A percentile compares a stretch with the other conserved stretches of the same genome.
These are phyloP conservation scores for Arxiozyma bovina DNA, from an alignment of 1,139 yeast genomes.

Conservation along the genomic window DNA sequence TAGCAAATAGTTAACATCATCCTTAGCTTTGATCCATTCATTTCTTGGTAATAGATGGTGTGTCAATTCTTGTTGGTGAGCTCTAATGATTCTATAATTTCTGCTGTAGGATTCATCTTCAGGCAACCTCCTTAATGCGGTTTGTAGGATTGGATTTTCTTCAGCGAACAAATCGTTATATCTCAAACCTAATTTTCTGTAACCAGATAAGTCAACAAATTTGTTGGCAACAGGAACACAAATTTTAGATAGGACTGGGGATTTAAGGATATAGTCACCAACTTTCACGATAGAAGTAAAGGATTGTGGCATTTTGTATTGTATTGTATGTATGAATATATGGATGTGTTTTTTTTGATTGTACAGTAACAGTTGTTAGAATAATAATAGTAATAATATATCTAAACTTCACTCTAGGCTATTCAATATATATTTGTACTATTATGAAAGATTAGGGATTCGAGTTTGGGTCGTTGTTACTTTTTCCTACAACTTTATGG, in stretches of 20 bases:
- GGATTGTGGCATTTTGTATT: conserved; percentile 37
- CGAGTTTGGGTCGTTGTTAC: too few relatives aligned
- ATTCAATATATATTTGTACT: background rate
- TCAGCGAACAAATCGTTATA: conserved; percentile 81
- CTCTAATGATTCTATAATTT: conserved; percentile 83
- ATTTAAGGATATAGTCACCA: conserved; percentile 71
- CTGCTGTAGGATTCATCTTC: conserved; percentile 78
- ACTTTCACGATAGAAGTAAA: conserved; percentile 75
- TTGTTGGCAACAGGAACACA: conserved; percentile 72
- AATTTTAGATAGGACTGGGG: conserved; percentile 68
- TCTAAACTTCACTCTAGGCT: background rate
- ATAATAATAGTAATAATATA: too few relatives aligned
- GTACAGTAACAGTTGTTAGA: too few relatives aligned
- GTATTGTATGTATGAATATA: background rate
- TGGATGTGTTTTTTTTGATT: too few relatives aligned
- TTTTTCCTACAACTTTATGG: too few relatives aligned
- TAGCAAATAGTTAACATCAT: conserved; percentile 75
- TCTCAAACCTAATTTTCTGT: conserved; percentile 87
- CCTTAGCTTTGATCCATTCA: conserved; percentile 71
- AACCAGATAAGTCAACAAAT: conserved; percentile 70
- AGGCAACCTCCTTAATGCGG: conserved; percentile 82
- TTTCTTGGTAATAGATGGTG: conserved; percentile 78
- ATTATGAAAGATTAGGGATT: background rate
- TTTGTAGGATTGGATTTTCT: conserved; percentile 80
- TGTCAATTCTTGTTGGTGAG: conserved; percentile 78